phyloP scores from a whole-genome alignment of 108 stramenopile genomes.

The Skeletonema grethae region DNA sequence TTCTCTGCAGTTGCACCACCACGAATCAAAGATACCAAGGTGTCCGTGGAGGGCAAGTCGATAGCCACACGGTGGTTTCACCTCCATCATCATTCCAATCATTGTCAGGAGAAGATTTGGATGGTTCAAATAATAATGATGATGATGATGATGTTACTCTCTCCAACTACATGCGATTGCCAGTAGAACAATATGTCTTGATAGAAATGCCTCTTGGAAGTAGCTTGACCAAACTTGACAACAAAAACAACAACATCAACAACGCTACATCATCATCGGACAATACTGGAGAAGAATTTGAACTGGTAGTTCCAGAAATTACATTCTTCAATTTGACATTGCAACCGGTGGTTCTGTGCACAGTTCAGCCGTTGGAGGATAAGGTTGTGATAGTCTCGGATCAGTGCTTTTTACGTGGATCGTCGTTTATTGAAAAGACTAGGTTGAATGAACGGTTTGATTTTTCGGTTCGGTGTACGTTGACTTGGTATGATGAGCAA shows the following conservation, averaged over 20 bases:
- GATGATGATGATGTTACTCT: constrained; percentile 22
- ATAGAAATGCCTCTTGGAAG: constrained; percentile 52
- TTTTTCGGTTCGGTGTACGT: constrained; percentile 25
- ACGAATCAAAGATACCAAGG: constrained; percentile 34
- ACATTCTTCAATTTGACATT: constrained; percentile 38
- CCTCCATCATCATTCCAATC: constrained; percentile 12
- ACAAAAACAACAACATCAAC: not conserved
- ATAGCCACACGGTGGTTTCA: constrained; percentile 12
- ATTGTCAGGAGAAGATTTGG: not conserved
- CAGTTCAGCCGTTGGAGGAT: constrained; percentile 30
- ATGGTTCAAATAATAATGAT: not conserved
- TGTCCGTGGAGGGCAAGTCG: constrained; percentile 26
- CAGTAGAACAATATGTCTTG: constrained; percentile 50
- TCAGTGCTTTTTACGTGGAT: constrained; percentile 41
- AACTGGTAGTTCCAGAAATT: constrained; percentile 47
- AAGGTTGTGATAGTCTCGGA: constrained; percentile 33
- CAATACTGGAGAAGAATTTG: constrained; percentile 11
- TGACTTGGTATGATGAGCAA: constrained; percentile 44
- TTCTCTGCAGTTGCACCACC: constrained; percentile 5
- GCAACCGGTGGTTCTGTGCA: constrained; percentile 43
- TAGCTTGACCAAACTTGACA: constrained; percentile 15
- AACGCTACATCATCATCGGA: not conserved
- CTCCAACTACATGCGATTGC: constrained; percentile 46
- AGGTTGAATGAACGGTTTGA: constrained; percentile 47
- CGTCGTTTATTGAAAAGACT: constrained; percentile 47